These are phyloP conservation scores for Crassisporium funariophilum DNA, from an alignment of 768 basidiomycete genomes.

Conservation along the genomic window DNA sequence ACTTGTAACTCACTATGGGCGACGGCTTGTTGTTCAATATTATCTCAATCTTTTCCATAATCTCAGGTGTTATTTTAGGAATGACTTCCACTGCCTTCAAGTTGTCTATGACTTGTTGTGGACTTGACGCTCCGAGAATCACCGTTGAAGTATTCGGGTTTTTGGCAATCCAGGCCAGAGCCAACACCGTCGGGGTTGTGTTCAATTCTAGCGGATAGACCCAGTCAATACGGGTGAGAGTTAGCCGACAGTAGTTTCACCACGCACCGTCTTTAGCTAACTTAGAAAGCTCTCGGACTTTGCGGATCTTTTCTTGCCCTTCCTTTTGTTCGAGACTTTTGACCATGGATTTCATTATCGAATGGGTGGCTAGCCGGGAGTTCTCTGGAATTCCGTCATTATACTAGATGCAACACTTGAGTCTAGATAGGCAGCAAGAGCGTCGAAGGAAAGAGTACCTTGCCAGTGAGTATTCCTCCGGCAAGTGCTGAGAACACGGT, in stretches of 20 bases:
- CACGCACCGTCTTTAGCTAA: conserved; percentile 57
- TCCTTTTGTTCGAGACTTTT: conserved; percentile 55
- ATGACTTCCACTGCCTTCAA: conserved; percentile 71
- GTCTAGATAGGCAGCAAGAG: too few species aligned
- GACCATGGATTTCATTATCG: conserved; percentile 56
- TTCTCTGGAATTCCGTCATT: conserved; percentile 75
- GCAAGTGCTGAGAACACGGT: too few species aligned
- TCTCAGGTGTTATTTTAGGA: conserved; percentile 68
- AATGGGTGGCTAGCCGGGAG: conserved; percentile 67
- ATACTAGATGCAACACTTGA: conserved; percentile 49
- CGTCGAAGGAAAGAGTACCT: too few species aligned
- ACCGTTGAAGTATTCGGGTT: conserved; percentile 69
- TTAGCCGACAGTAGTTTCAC: not conserved
- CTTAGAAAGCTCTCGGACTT: conserved; percentile 67
- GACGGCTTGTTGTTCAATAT: conserved; percentile 64
- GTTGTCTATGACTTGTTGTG: conserved; percentile 66
- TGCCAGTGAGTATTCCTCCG: too few species aligned
- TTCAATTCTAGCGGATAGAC: conserved; percentile 45
- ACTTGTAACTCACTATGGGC: too few species aligned
- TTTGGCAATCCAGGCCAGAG: conserved; percentile 74
- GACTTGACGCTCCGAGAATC: conserved; percentile 66
- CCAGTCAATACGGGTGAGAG: conserved; percentile 1
- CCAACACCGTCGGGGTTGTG: conserved; percentile 62
- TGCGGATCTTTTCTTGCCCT: conserved; percentile 69
- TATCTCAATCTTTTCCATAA: conserved; percentile 66